Percentiles rank a stretch among this genome's conserved stretches.
Evolutionary conservation across 1,284 basidiomycete species (phyloP).

Genomic region (Cystobasidium sp.): DNA sequence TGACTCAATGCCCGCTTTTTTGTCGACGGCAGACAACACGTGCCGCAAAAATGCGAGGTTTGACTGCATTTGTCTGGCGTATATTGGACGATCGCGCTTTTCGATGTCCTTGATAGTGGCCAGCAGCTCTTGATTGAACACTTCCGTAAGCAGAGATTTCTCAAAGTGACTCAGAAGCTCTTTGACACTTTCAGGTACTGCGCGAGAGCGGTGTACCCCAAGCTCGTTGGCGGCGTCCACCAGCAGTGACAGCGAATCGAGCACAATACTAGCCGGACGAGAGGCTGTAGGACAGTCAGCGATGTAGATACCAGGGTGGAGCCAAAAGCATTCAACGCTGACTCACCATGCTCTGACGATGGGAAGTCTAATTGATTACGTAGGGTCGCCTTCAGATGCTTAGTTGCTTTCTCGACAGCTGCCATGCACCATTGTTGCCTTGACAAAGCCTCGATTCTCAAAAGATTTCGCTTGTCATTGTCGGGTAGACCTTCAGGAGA

Average conservation of each 20-base stretch:
- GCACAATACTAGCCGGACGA: not conserved
- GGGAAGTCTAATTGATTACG: slow-evolving; percentile 7
- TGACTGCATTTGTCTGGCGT: not conserved
- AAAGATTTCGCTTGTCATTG: slow-evolving; percentile 2
- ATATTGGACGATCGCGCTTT: not conserved
- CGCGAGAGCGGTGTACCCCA: slow-evolving; percentile 14
- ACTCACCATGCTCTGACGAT: not conserved
- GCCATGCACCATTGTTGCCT: slow-evolving; percentile 9
- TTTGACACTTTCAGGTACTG: not conserved
- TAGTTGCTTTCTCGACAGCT: not conserved
- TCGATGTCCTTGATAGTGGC: not conserved
- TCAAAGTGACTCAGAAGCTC: not conserved
- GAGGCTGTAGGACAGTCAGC: slow-evolving; percentile 7
- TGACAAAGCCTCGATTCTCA: slow-evolving; percentile 16
- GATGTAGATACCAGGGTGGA: not conserved
- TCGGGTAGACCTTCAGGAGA: slow-evolving; percentile 3
- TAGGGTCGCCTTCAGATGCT: not conserved
- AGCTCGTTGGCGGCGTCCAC: slow-evolving; percentile 8
- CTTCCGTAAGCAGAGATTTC: not conserved
- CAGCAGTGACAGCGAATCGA: not conserved
- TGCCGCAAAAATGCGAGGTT: too few relatives aligned
- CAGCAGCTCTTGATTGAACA: slow-evolving; percentile 6
- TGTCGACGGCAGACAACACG: too few relatives aligned
- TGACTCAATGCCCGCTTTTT: too few relatives aligned
- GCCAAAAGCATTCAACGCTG: not conserved